These are phyloP conservation scores for Exserohilum rostratum DNA, from an alignment of 2,329 filamentous ascomycete species.

Conservation along the genomic window DNA sequence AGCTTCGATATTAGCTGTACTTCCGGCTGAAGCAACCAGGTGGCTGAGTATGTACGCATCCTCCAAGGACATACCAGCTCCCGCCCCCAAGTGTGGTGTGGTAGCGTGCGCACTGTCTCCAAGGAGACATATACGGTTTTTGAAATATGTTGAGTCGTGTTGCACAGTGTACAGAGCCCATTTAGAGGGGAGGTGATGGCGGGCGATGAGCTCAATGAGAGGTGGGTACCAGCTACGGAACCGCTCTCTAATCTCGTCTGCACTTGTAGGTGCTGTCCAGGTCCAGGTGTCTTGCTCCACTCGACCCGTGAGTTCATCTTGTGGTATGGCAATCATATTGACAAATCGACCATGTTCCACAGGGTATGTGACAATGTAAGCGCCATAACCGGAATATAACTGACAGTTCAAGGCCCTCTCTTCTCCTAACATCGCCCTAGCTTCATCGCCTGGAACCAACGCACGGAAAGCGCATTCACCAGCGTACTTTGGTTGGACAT, in stretches of 20 bases:
- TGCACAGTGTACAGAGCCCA: slow-evolving; percentile 61
- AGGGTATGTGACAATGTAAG: slow-evolving; percentile 66
- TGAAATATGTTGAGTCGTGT: slow-evolving; percentile 52
- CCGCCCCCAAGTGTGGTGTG: slow-evolving; percentile 60
- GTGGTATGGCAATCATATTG: slow-evolving; percentile 51
- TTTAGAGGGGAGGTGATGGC: slow-evolving; percentile 45
- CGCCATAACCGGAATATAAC: slow-evolving; percentile 63
- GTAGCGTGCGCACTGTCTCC: slow-evolving; percentile 63
- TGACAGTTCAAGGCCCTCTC: slow-evolving; percentile 57
- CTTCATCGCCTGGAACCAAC: slow-evolving; percentile 63
- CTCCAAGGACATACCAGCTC: slow-evolving; percentile 62
- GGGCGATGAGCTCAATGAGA: slow-evolving; percentile 19
- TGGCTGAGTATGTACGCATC: slow-evolving; percentile 55
- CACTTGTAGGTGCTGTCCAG: slow-evolving; percentile 26
- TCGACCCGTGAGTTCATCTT: slow-evolving; percentile 11
- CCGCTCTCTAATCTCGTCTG: slow-evolving; percentile 23
- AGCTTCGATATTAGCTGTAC: slow-evolving; percentile 24
- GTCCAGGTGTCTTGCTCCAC: slow-evolving; percentile 25
- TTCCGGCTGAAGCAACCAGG: slow-evolving; percentile 33
- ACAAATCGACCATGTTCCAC: slow-evolving; percentile 62
- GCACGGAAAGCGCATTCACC: slow-evolving; percentile 66
- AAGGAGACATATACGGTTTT: slow-evolving; percentile 52
- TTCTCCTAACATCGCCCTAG: slow-evolving; percentile 54
- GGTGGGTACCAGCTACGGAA: slow-evolving; percentile 23
- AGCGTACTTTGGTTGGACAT: slow-evolving; percentile 57